Evolutionary conservation across 352 stramenopile species (phyloP).

Genomic region (Pythium insidiosum): DNA sequence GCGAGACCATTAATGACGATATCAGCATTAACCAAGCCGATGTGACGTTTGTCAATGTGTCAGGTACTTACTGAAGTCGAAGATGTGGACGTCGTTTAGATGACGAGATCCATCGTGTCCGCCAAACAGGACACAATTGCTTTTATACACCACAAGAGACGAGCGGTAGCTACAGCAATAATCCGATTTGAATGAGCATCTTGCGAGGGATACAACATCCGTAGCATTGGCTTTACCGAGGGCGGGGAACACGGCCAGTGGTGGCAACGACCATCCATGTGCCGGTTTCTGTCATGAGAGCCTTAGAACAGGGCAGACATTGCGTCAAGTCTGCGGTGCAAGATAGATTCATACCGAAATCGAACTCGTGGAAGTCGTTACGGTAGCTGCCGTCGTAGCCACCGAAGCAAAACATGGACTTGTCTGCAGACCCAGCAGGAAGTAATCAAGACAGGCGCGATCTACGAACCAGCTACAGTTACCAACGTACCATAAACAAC

Average conservation of each 20-base stretch:
- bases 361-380: constrained; percentile 97
- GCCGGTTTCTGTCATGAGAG: constrained; percentile 61
- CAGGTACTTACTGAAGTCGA: constrained; percentile 90
- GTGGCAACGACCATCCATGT: constrained; percentile 84
- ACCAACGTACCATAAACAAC: constrained; percentile 71
- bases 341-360: constrained; percentile 58
- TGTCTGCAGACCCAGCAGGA: constrained; percentile 24
- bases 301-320: constrained; percentile 18
- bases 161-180: constrained; percentile 62
- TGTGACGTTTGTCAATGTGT: too few relatives aligned
- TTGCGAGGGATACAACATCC: not conserved
- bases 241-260: constrained; percentile 58
- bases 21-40: too few relatives aligned
- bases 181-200: not conserved
- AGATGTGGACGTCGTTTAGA: constrained; percentile 95
- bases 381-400: constrained; percentile 94
- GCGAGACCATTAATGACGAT: too few relatives aligned
- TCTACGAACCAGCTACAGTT: not conserved
- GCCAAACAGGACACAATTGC: constrained; percentile 93
- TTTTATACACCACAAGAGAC: constrained; percentile 89
- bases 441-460: not conserved
- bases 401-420: constrained; percentile 88
- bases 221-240: constrained; percentile 37
- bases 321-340: not conserved
- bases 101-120: constrained; percentile 97